Evolutionary conservation across 768 basidiomycete species (phyloP).

Genomic region (Mycena vulgaris): DNA sequence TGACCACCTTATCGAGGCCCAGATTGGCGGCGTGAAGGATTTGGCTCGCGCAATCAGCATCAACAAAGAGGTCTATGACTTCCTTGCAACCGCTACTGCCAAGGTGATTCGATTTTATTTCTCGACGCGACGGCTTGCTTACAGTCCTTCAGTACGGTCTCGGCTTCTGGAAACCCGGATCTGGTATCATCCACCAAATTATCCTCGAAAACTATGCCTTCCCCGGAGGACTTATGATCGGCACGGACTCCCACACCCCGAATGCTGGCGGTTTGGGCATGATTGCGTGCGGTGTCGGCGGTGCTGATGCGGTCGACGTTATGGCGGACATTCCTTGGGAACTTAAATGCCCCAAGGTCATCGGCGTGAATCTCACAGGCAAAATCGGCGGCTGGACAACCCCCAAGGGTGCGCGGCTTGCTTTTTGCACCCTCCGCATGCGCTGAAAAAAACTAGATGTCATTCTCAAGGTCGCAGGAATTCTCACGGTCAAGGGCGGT

Average conservation of each 20-base stretch:
- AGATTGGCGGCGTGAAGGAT: conserved; percentile 94
- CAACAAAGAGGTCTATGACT: conserved; percentile 99
- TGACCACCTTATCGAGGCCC: conserved; percentile 99
- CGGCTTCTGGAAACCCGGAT: conserved; percentile 99
- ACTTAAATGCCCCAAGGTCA: conserved; percentile 99
- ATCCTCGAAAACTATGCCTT: conserved; percentile 99
- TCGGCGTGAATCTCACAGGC: conserved; percentile 96
- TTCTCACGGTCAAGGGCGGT: conserved; percentile 99
- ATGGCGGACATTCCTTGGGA: conserved; percentile 99
- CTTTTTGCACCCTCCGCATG: background rate
- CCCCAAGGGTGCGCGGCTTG: conserved; percentile 81
- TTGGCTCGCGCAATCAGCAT: conserved; percentile 91
- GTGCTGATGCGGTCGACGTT: conserved; percentile 99
- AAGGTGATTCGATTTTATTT: conserved; percentile 66
- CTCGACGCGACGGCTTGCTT: conserved; percentile 5
- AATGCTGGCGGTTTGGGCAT: conserved; percentile 99
- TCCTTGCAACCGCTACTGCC: conserved; percentile 96
- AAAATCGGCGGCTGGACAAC: conserved; percentile 98
- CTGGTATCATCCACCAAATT: conserved; percentile 99
- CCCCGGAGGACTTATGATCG: conserved; percentile 99
- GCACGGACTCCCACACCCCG: conserved; percentile 99
- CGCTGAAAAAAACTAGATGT: conserved; percentile 73
- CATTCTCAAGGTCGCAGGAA: conserved; percentile 98
- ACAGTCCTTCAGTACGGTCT: conserved; percentile 83
- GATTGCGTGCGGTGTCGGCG: conserved; percentile 99